Conservation (phyloP, 805 yeast species). For the Jamesozyma piceae region DNA sequence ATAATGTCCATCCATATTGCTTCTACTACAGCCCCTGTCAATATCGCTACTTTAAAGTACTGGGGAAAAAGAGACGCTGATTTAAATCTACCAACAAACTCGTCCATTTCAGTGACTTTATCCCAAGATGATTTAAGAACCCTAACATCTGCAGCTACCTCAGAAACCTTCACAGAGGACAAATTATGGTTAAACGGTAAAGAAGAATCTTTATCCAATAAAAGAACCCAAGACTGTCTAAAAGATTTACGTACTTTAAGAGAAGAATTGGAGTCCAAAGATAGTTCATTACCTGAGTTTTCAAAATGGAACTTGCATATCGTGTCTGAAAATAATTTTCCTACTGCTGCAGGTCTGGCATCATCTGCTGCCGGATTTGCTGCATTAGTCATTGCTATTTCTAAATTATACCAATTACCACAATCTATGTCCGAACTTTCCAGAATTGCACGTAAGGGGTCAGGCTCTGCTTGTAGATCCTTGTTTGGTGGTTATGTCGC, state of each 20-base stretch:
- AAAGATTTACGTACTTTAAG: conserved; percentile 66
- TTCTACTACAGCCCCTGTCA: conserved; percentile 92
- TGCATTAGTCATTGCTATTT: conserved; percentile 84
- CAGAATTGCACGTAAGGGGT: conserved; percentile 93
- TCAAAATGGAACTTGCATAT: conserved; percentile 62
- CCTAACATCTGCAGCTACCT: conserved; percentile 76
- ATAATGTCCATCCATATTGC: conserved; percentile 54
- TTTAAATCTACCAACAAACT: conserved; percentile 89
- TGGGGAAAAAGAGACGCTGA: conserved; percentile 96
- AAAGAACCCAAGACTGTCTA: conserved; percentile 63
- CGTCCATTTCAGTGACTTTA: conserved; percentile 89
- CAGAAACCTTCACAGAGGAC: conserved; percentile 48
- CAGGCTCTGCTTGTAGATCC: conserved; percentile 97
- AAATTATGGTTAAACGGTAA: conserved; percentile 80
- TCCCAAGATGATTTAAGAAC: conserved; percentile 88
- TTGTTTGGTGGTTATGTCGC: conserved; percentile 96
- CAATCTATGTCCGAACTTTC: conserved; percentile 77
- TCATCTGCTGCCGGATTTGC: conserved; percentile 98
- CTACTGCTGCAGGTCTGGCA: conserved; percentile 98
- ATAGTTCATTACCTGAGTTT: conserved; percentile 49
- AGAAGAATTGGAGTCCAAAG: conserved; percentile 44
- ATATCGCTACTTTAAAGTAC: conserved; percentile 93
- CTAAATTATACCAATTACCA: conserved; percentile 77
- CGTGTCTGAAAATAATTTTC: conserved; percentile 92
- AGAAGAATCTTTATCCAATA: conserved; percentile 57